phyloP scores from a whole-genome alignment of 2,329 filamentous ascomycete genomes.

The Cladosporium phlei region DNA sequence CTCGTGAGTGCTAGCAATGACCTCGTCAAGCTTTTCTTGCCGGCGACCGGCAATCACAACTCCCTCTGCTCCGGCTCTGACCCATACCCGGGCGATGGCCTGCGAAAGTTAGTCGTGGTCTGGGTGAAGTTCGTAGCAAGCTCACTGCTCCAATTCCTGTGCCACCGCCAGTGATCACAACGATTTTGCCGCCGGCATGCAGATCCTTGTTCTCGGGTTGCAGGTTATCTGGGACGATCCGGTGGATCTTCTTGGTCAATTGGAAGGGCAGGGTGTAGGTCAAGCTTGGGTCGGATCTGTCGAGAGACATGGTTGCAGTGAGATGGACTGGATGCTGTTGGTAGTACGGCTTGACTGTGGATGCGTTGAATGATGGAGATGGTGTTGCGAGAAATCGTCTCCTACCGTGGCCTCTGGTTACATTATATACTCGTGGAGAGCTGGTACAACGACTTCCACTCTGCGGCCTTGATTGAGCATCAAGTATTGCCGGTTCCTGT shows the following conservation, averaged over 20 bases:
- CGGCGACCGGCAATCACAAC: conserved; percentile 26
- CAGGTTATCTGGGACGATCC: conserved; percentile 22
- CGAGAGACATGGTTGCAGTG: conserved; percentile 29
- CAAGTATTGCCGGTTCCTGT: no score
- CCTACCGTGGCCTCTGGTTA: no score
- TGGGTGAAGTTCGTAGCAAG: background rate
- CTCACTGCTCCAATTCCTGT: conserved; percentile 16
- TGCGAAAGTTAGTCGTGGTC: background rate
- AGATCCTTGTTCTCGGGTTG: conserved; percentile 18
- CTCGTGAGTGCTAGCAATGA: conserved; percentile 16
- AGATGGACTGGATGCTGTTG: no score
- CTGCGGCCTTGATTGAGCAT: no score
- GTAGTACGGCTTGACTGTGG: no score
- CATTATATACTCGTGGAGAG: no score
- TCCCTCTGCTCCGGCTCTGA: conserved; percentile 24
- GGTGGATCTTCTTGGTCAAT: conserved; percentile 22
- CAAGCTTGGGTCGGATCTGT: background rate
- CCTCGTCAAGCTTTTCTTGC: conserved; percentile 20
- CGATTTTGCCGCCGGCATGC: conserved; percentile 20
- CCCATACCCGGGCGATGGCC: conserved; percentile 26
- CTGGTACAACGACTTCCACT: no score
- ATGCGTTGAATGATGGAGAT: no score
- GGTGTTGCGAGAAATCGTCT: no score
- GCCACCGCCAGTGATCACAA: conserved; percentile 22
- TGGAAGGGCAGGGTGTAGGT: conserved; percentile 23